These are phyloP conservation scores for Dactylonectria macrodidyma DNA, from an alignment of 2,329 filamentous ascomycete species.

Conservation along the genomic window DNA sequence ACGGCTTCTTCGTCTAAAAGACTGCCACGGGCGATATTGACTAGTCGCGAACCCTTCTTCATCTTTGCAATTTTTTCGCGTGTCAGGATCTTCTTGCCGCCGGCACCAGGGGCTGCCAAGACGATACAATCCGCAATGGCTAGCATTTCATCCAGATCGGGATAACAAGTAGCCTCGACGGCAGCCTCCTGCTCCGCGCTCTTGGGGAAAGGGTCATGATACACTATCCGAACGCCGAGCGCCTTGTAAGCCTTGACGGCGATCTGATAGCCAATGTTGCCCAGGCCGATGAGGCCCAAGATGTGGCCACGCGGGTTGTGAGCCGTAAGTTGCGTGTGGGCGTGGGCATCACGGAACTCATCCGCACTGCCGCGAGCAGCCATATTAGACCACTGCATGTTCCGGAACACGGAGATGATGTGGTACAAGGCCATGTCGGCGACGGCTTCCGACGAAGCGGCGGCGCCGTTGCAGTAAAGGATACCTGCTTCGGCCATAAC, in stretches of 20 bases:
- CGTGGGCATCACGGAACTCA: constrained; percentile 68
- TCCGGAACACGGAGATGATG: constrained; percentile 71
- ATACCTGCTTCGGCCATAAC: constrained; percentile 54
- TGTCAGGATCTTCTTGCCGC: constrained; percentile 26
- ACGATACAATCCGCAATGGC: constrained; percentile 30
- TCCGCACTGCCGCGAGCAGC: constrained; percentile 62
- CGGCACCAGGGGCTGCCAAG: constrained; percentile 26
- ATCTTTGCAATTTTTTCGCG: constrained; percentile 55
- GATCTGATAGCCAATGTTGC: constrained; percentile 67
- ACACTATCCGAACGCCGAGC: constrained; percentile 71
- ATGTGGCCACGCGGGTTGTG: constrained; percentile 69
- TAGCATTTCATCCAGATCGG: constrained; percentile 27
- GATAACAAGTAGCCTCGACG: constrained; percentile 58
- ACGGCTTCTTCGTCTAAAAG: constrained; percentile 36
- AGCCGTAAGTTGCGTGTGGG: constrained; percentile 65
- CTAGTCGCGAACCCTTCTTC: constrained; percentile 65
- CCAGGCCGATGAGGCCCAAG: constrained; percentile 73
- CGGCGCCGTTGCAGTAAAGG: constrained; percentile 75
- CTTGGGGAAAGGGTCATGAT: constrained; percentile 64
- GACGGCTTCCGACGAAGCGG: constrained; percentile 73
- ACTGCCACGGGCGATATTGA: constrained; percentile 65
- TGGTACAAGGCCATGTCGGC: constrained; percentile 73
- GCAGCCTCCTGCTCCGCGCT: constrained; percentile 57
- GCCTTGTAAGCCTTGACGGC: constrained; percentile 68
- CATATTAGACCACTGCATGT: constrained; percentile 68